These are phyloP conservation scores for Arachnomyces sp. DNA, from an alignment of 2,329 filamentous ascomycete genomes.

Conservation along the genomic window DNA sequence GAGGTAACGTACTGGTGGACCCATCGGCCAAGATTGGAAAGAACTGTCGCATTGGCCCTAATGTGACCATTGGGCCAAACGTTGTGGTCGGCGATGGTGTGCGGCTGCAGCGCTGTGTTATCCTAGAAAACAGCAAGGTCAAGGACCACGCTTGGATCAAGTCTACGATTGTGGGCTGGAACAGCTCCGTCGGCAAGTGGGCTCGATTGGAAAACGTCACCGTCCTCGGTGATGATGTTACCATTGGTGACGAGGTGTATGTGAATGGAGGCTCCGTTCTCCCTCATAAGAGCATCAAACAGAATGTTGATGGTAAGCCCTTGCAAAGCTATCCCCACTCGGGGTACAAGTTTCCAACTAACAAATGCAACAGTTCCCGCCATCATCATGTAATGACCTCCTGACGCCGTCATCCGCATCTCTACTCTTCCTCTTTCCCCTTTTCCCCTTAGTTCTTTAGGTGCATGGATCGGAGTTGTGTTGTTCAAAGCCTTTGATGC, in stretches of 20 bases:
- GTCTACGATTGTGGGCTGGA: conserved; percentile 97
- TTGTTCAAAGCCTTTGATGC: conserved; percentile 22
- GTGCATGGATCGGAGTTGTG: conserved; percentile 33
- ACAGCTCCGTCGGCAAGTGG: conserved; percentile 92
- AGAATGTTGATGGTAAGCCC: conserved; percentile 73
- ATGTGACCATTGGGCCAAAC: conserved; percentile 89
- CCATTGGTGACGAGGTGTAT: conserved; percentile 95
- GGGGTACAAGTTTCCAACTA: neutral
- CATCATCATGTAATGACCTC: conserved; percentile 39
- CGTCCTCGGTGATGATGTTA: conserved; percentile 96
- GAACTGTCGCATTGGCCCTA: conserved; percentile 96
- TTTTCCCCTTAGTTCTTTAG: conserved; percentile 3
- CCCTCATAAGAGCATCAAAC: conserved; percentile 98
- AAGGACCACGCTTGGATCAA: conserved; percentile 99
- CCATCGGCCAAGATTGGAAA: conserved; percentile 91
- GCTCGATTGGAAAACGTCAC: conserved; percentile 94
- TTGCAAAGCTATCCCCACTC: neutral
- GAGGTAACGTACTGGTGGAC: conserved; percentile 93
- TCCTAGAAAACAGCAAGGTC: conserved; percentile 82
- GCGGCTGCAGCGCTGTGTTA: conserved; percentile 82
- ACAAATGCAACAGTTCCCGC: conserved; percentile 30
- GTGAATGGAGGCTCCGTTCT: conserved; percentile 94
- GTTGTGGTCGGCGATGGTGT: conserved; percentile 92
- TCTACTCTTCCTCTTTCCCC: conserved; percentile 1
- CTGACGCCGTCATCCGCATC: neutral